A percentile compares a stretch with the other conserved stretches of the same genome.
phyloP scores from a whole-genome alignment of 495 filamentous ascomycete species.

The Penicillium lagena region DNA sequence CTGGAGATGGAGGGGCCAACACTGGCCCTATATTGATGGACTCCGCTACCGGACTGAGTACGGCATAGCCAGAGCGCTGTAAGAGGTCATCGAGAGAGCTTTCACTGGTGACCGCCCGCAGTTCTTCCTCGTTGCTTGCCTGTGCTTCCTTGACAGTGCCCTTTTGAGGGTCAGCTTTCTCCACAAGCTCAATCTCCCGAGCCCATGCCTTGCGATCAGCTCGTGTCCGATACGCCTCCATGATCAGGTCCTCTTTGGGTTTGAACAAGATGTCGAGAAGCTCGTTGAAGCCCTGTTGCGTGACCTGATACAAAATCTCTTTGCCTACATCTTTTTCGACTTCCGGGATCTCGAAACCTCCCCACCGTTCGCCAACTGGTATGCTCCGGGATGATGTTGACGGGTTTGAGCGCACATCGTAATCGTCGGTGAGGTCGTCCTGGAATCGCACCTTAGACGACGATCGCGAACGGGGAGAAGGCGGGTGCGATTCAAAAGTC shows the following conservation, averaged over 20 bases:
- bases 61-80: constrained; percentile 41
- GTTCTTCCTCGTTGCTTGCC: constrained; percentile 17
- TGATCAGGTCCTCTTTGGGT: constrained; percentile 67
- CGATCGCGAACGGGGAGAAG: constrained; percentile 66
- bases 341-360: constrained; percentile 73
- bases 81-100: constrained; percentile 44
- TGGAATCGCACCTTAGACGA: constrained; percentile 82
- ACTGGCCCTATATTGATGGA: constrained; percentile 13
- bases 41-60: constrained; percentile 20
- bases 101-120: constrained; percentile 11
- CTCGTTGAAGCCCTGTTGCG: constrained; percentile 87
- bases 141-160: constrained; percentile 8
- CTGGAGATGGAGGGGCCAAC: constrained; percentile 15
- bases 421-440: constrained; percentile 61
- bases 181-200: constrained; percentile 40
- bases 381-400: constrained; percentile 76
- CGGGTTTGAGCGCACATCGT: constrained; percentile 67
- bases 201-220: constrained; percentile 53
- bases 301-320: constrained; percentile 85
- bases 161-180: constrained; percentile 21
- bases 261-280: constrained; percentile 81
- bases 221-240: constrained; percentile 60
- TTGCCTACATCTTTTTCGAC: constrained; percentile 76
- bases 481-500: constrained; percentile 39
- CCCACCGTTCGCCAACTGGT: constrained; percentile 71